Evolutionary conservation across 495 filamentous ascomycete genomes (phyloP).

Genomic region (Glonium stellatum): DNA sequence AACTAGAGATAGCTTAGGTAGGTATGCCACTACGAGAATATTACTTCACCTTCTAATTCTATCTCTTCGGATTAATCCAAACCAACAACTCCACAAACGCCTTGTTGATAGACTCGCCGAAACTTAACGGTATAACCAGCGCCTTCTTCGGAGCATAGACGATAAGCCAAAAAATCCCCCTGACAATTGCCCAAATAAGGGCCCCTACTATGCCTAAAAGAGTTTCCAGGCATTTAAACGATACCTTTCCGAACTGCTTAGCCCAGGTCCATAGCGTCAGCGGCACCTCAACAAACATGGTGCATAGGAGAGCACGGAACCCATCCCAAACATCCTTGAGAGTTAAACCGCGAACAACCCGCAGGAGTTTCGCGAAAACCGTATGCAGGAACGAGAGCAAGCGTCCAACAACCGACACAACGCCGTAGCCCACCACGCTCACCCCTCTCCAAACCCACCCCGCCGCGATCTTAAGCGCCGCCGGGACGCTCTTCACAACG

Average conservation of each 20-base stretch:
- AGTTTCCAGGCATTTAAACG: slow-evolving; percentile 23
- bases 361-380: slow-evolving; percentile 30
- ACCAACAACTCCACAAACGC: slow-evolving; percentile 39
- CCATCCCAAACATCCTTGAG: slow-evolving; percentile 39
- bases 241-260: slow-evolving; percentile 21
- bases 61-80: slow-evolving; percentile 39
- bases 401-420: slow-evolving; percentile 27
- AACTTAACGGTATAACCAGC: slow-evolving; percentile 29
- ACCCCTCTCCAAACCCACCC: slow-evolving; percentile 35
- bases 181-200: slow-evolving; percentile 29
- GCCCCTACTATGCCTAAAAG: slow-evolving; percentile 33
- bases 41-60: neutral
- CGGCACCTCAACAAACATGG: slow-evolving; percentile 36
- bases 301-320: slow-evolving; percentile 27
- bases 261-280: slow-evolving; percentile 29
- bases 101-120: slow-evolving; percentile 33
- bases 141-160: slow-evolving; percentile 36
- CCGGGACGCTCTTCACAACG: slow-evolving; percentile 31
- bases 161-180: slow-evolving; percentile 29
- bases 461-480: slow-evolving; percentile 25
- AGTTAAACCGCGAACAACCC: slow-evolving; percentile 37
- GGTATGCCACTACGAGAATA: too few relatives aligned
- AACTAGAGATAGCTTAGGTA: too few relatives aligned
- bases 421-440: slow-evolving; percentile 26
- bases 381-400: slow-evolving; percentile 37